A percentile compares a stretch with the other conserved stretches of the same genome.
Evolutionary conservation across 805 yeast genomes (phyloP).

Genomic region (Cyberlindnera bimundalis): DNA sequence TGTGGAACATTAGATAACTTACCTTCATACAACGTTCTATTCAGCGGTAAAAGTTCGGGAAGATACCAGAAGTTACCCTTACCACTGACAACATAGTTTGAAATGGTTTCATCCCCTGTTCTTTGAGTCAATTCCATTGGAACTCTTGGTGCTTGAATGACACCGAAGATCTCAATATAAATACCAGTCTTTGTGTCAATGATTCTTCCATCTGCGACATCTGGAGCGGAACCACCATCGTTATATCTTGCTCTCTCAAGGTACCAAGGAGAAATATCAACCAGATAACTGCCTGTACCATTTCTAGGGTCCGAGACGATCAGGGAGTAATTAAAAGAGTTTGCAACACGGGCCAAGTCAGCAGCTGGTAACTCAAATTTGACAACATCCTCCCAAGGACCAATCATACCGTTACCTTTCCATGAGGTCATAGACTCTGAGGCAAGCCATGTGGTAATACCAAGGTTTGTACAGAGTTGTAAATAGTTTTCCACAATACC

Average conservation of each 20-base stretch:
- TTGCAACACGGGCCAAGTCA: constrained; percentile 44
- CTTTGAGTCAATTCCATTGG: constrained; percentile 15
- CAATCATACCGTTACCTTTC: constrained; percentile 45
- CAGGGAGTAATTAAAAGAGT: constrained; percentile 44
- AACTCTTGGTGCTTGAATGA: constrained; percentile 25
- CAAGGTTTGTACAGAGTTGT: constrained; percentile 40
- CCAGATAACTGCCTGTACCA: constrained; percentile 41
- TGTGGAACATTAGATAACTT: constrained; percentile 44
- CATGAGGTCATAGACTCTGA: constrained; percentile 49
- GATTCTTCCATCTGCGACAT: constrained; percentile 49
- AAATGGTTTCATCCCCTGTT: constrained; percentile 12
- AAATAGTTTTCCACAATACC: constrained; percentile 44
- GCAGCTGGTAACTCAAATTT: constrained; percentile 50
- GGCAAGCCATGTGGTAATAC: constrained; percentile 44
- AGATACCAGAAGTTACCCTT: constrained; percentile 44
- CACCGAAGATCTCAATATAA: constrained; percentile 57
- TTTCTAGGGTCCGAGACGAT: constrained; percentile 42
- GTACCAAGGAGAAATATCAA: constrained; percentile 49
- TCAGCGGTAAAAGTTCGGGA: constrained; percentile 50
- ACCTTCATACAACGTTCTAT: constrained; percentile 58
- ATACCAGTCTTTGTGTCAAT: constrained; percentile 58
- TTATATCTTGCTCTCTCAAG: constrained; percentile 46
- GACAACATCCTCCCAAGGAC: constrained; percentile 51
- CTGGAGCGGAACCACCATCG: constrained; percentile 43
- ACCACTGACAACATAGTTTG: constrained; percentile 34